phyloP scores from a whole-genome alignment of 768 basidiomycete genomes.

The Lentinula detonsa region DNA sequence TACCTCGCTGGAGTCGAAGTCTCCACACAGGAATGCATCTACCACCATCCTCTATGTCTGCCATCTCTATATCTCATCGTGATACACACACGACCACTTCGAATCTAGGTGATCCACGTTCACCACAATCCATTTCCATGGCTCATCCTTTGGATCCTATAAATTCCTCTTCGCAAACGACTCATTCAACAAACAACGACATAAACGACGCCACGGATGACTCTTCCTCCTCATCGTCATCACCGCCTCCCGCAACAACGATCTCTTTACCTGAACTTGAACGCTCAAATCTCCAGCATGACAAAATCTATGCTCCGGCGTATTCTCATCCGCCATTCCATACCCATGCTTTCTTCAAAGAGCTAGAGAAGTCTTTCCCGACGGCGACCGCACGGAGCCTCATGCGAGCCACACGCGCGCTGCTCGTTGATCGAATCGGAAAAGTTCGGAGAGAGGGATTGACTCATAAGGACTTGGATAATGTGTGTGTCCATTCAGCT shows the following conservation, averaged over 20 bases:
- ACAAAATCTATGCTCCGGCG: conserved; percentile 19
- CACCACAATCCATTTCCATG: background rate
- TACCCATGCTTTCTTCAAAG: conserved; percentile 71
- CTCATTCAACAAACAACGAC: background rate
- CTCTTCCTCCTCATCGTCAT: background rate
- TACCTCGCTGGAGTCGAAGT: conserved; percentile 3
- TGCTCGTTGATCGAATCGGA: conserved; percentile 72
- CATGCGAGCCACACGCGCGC: conserved; percentile 78
- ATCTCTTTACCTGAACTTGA: background rate
- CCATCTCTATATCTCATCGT: conserved; percentile 1
- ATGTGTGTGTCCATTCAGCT: conserved; percentile 41
- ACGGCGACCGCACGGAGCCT: conserved; percentile 68
- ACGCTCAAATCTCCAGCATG: conserved; percentile 10
- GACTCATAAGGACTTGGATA: conserved; percentile 73
- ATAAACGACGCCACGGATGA: background rate
- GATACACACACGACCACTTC: conserved; percentile 1
- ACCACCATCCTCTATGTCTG: background rate
- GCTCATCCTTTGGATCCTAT: conserved; percentile 6
- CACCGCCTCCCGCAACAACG: background rate
- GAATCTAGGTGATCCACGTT: background rate
- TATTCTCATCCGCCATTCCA: conserved; percentile 75
- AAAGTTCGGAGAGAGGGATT: conserved; percentile 68
- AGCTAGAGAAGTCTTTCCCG: conserved; percentile 69
- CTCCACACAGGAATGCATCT: background rate
- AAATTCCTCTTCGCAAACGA: background rate